Base-by-base conservation (phyloP, 164 flowering plant species). In the Stephania yunnanensis region DNA sequence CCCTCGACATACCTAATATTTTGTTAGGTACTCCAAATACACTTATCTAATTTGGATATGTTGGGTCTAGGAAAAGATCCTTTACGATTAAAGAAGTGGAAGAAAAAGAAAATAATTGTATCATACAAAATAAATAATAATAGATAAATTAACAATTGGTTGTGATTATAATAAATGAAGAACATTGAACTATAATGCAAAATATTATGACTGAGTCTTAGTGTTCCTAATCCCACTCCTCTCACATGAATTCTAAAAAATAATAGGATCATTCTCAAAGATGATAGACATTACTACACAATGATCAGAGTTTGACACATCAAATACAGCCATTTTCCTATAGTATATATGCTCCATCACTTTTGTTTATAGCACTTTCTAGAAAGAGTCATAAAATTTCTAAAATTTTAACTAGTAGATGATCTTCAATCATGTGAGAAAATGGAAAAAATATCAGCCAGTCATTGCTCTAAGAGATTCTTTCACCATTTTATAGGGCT, bases 341-440 rank as follows among this genome's bases (percentile, higher is more conserved):
- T 50, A 50, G 55, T 50, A 50, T 50, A 50, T 50, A 50, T 9
- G 55, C 42, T 36, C 12, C 55, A 50, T 50, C 11, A 50, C 55
- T 15, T 15, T 50, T 50, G 11, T 9, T 9, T 50, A 10, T 50
- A 50, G 55, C 9, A 50, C 11, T 50, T 50, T 50, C 11, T 50
- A 50, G 15, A 50, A 50, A 50, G 55, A 10, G 55, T 11, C 11
- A 3, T 50, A 9, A 50, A 50, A 50, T 50, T 11, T 50, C 15
- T 50, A 9, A 11, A 50, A 50, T 50, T 50, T 50, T 50, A 50
- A 50, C 55, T 50, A 15, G 55, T 58, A 58, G 64, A 58, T 30
- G 68, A 65, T 65, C 36, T 29, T 25, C 68, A 29, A 65, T 70
- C 72, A 70, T 70, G 53, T n/a, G 29, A 25, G 42, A 52, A 29